Evolutionary conservation across 176 grass and related monocot genomes (phyloP).

Genomic region (maize (Zea mays)): DNA sequence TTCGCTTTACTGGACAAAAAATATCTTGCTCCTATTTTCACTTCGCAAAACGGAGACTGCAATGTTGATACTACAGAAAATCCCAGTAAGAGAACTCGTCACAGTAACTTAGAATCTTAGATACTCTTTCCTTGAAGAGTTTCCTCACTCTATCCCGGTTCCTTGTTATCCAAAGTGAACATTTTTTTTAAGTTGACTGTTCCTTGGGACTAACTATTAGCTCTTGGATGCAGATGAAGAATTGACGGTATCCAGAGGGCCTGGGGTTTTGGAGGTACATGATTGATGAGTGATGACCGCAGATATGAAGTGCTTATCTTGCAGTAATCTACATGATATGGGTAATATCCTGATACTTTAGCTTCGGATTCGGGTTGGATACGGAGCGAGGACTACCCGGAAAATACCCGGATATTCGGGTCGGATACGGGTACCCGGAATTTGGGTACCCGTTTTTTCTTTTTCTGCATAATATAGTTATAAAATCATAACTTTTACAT

Average conservation of each 20-base stretch:
- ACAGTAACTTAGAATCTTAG: neutral
- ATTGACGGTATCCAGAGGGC: conserved; percentile 23
- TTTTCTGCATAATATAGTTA: too few relatives aligned
- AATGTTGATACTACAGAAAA: conserved; percentile 33
- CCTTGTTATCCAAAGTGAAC: neutral
- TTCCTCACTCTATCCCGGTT: too few relatives aligned
- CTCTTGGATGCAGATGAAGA: conserved; percentile 31
- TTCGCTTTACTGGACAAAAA: conserved; percentile 79
- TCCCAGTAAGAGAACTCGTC: conserved; percentile 40
- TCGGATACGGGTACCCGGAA: too few relatives aligned
- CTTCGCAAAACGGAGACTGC: conserved; percentile 50
- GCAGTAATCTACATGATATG: too few relatives aligned
- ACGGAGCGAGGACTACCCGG: too few relatives aligned
- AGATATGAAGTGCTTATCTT: conserved; percentile 6
- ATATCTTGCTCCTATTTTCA: conserved; percentile 89
- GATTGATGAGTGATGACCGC: neutral
- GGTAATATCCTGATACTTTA: too few relatives aligned
- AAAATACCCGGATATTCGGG: too few relatives aligned
- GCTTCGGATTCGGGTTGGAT: too few relatives aligned
- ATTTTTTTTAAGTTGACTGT: neutral
- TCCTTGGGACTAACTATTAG: neutral
- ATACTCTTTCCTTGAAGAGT: neutral
- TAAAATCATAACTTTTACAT: too few relatives aligned
- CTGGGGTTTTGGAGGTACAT: conserved; percentile 23
- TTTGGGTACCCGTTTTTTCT: too few relatives aligned